Conservation (phyloP, 805 yeast species). For the Cyberlindnera galapagoensis region DNA sequence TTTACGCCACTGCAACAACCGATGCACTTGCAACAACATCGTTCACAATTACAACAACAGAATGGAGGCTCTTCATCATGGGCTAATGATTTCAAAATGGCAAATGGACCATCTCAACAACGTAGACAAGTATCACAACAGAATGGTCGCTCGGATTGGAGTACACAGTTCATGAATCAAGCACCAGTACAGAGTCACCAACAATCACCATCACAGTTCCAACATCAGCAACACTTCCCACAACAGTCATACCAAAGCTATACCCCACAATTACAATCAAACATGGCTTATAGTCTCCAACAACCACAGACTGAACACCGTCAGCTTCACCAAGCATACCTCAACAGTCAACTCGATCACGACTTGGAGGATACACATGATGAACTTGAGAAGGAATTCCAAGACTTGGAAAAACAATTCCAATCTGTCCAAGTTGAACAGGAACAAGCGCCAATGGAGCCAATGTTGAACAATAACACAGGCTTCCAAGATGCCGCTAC, state of each 20-base stretch:
- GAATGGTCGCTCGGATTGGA: conserved; percentile 10
- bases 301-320: conserved; percentile 21
- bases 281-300: conserved; percentile 6
- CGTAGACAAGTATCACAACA: conserved; percentile 8
- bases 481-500: conserved; percentile 22
- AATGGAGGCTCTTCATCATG: conserved; percentile 10
- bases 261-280: conserved; percentile 8
- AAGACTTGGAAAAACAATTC: conserved; percentile 11
- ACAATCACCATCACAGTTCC: conserved; percentile 4
- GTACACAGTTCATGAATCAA: conserved; percentile 15
- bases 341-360: conserved; percentile 13
- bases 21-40: conserved; percentile 6
- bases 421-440: conserved; percentile 9
- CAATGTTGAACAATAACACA: conserved; percentile 8
- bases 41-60: conserved; percentile 2
- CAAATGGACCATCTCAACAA: conserved; percentile 5
- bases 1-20: conserved; percentile 2
- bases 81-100: conserved; percentile 21
- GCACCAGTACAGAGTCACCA: conserved; percentile 4
- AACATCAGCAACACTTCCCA: conserved; percentile 5
- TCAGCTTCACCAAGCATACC: conserved; percentile 13
- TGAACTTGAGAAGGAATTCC: conserved; percentile 15
- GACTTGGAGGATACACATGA: conserved; percentile 9
- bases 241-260: conserved; percentile 6
- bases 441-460: conserved; percentile 1